Base-by-base conservation (phyloP, 306 rosid species). In the Prunus armeniaca region DNA sequence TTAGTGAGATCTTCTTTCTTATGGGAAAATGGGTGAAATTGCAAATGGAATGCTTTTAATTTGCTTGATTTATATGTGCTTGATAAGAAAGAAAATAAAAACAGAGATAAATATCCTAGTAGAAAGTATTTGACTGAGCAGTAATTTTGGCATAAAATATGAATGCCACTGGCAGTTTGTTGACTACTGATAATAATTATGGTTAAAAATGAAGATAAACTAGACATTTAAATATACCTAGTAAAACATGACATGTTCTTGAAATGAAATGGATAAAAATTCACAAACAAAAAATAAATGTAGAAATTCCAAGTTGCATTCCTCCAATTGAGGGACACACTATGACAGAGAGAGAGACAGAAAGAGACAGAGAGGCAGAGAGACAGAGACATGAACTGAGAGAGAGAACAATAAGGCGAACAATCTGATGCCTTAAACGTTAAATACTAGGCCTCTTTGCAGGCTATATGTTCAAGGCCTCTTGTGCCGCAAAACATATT, bases 391-490 rank as follows among this genome's bases (percentile, higher is more conserved):
- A 56, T 47, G 51, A 41, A 81, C 81, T 68, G 54, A 76, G 81
- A 73, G 79, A 71, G 73, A 64, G 52, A 80, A 77, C 19, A 75
- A 64, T 18, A 64, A 25, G 78, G 78, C 82, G 79, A 76, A 77
- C 72, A 89, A 80, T 58, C 58, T 52, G 38, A 82, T 66, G 76
- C 34, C 77, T 32, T 82, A 71, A 71, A 77, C 77, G 78, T 84
- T 72, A 77, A 62, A 75, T 81, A 80, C 84, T 75, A 82, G 81
- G 79, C 70, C 64, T 52, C 51, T 55, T 60, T 57, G 41, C 50
- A 56, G 28, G 63, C 63, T 56, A 57, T 57, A 60, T 69, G 52
- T 13, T 58, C 76, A 60, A 73, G 69, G 47, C 60, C 22, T 73
- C 24, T 73, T 60, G 27, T 73, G 12, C 77, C 38, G 19, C n/a